A percentile compares a stretch with the other conserved stretches of the same genome.
Conservation (phyloP, 345 rosid genomes). For the Populus tremula region DNA sequence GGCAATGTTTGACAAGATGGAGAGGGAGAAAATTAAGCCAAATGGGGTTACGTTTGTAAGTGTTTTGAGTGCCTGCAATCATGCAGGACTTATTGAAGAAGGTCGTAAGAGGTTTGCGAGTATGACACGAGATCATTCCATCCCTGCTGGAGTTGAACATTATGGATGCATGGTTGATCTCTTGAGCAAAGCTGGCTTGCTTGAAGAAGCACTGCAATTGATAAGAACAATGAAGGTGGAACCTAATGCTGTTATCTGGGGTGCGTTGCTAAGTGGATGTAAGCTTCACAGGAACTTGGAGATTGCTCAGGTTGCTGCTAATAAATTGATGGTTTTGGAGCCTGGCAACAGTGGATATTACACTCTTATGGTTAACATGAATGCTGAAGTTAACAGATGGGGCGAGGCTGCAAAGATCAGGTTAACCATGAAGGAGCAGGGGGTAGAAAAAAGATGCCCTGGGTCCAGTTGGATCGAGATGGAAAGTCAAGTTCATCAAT, state of each 20-base stretch:
- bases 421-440: conserved; percentile 50
- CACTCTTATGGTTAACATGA: conserved; percentile 54
- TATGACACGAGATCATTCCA: conserved; percentile 47
- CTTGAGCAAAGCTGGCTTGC: conserved; percentile 67
- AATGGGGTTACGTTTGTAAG: conserved; percentile 73
- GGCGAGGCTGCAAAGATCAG: conserved; percentile 56
- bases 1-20: conserved; percentile 62
- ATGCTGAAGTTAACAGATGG: conserved; percentile 69
- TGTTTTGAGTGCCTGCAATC: conserved; percentile 72
- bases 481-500: conserved; percentile 42
- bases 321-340: conserved; percentile 56
- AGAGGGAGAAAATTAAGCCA: conserved; percentile 44
- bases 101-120: conserved; percentile 52
- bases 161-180: conserved; percentile 80
- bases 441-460: conserved; percentile 53
- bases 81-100: conserved; percentile 75
- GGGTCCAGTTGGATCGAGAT: conserved; percentile 75
- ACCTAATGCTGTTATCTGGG: conserved; percentile 77
- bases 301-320: conserved; percentile 54
- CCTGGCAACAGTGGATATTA: conserved; percentile 59
- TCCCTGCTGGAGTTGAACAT: conserved; percentile 50
- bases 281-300: conserved; percentile 57
- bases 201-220: conserved; percentile 57
- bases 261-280: conserved; percentile 66
- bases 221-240: conserved; percentile 45